These are phyloP conservation scores for Melaleuca quinquenervia DNA, from an alignment of 345 rosid species.

Conservation along the genomic window DNA sequence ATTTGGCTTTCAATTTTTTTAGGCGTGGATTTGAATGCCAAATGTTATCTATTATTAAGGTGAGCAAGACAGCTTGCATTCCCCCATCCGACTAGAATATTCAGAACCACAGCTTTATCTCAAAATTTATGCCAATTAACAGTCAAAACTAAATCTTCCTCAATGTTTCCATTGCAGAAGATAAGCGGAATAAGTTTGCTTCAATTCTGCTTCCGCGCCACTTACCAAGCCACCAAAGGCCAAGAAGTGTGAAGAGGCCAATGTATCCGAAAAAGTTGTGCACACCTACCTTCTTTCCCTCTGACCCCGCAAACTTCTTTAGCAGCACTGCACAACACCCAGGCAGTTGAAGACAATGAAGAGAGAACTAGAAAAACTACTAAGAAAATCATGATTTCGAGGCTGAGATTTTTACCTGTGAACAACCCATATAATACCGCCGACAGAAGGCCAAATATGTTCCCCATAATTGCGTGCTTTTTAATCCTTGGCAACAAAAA, in stretches of 20 bases:
- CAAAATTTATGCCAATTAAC: background rate
- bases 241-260: constrained; percentile 46
- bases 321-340: constrained; percentile 32
- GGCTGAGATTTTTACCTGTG: constrained; percentile 24
- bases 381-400: background rate
- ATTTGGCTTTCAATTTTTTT: background rate
- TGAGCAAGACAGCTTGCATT: background rate
- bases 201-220: background rate
- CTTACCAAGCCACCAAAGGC: constrained; percentile 71
- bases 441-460: constrained; percentile 43
- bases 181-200: background rate
- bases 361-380: background rate
- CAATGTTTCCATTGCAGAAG: background rate
- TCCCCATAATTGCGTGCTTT: constrained; percentile 35
- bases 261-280: constrained; percentile 51
- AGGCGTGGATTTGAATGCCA: background rate
- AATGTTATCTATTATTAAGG: background rate
- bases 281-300: constrained; percentile 41
- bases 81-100: background rate
- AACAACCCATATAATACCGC: constrained; percentile 47
- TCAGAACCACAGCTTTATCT: background rate
- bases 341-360: background rate
- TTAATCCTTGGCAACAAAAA: constrained; percentile 19
- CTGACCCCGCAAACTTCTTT: constrained; percentile 46
- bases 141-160: background rate